Evolutionary conservation across 2,329 filamentous ascomycete genomes (phyloP).

Genomic region (Penicillium sp.): DNA sequence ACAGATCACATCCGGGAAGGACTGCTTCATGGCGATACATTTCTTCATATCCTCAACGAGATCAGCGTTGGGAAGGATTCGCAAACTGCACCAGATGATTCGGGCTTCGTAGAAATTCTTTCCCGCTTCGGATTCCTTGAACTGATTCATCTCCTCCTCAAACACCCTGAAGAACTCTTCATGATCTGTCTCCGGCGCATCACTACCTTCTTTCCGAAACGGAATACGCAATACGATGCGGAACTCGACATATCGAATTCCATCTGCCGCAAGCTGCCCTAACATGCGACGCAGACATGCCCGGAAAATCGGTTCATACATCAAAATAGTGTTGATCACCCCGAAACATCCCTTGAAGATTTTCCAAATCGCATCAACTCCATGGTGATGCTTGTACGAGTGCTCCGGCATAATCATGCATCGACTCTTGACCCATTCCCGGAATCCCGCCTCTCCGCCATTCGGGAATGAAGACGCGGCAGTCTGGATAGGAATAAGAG

Average conservation of each 20-base stretch:
- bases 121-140: constrained; percentile 70
- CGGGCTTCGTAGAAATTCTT: constrained; percentile 79
- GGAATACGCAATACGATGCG: constrained; percentile 71
- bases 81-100: constrained; percentile 80
- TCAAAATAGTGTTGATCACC: constrained; percentile 71
- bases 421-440: constrained; percentile 72
- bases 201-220: constrained; percentile 65
- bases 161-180: constrained; percentile 70
- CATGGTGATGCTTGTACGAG: constrained; percentile 76
- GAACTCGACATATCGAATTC: constrained; percentile 81
- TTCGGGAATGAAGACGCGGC: constrained; percentile 75
- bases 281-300: constrained; percentile 72
- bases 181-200: constrained; percentile 67
- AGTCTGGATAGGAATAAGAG: constrained; percentile 57
- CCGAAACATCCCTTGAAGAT: constrained; percentile 77
- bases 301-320: constrained; percentile 88
- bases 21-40: constrained; percentile 78
- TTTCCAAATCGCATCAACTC: constrained; percentile 78
- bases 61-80: constrained; percentile 61
- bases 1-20: constrained; percentile 75
- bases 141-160: constrained; percentile 74
- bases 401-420: constrained; percentile 72
- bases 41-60: constrained; percentile 82
- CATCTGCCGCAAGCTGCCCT: constrained; percentile 71
- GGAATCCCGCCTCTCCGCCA: constrained; percentile 69